These are phyloP conservation scores for Serendipita sp. DNA, from an alignment of 768 basidiomycete species.

Conservation along the genomic window DNA sequence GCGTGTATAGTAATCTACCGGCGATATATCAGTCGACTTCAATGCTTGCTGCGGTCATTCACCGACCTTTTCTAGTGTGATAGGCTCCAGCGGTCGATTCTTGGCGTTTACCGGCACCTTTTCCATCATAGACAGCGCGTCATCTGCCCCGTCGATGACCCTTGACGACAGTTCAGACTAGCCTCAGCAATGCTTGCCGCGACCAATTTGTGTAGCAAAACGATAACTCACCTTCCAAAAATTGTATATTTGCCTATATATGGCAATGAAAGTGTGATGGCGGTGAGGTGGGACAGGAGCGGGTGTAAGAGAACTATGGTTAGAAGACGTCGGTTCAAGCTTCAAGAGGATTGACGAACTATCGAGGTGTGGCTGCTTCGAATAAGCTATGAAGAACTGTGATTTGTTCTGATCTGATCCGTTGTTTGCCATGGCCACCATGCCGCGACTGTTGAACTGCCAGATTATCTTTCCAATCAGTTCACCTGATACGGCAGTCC, in stretches of 20 bases:
- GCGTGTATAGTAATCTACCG: conserved; percentile 57
- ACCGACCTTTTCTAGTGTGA: conserved; percentile 58
- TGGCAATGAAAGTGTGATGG: background rate
- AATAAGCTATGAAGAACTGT: conserved; percentile 82
- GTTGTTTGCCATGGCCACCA: conserved; percentile 97
- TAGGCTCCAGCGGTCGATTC: conserved; percentile 72
- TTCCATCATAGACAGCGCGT: conserved; percentile 88
- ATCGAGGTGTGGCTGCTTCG: conserved; percentile 88
- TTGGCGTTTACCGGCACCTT: conserved; percentile 80
- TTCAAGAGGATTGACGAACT: conserved; percentile 42
- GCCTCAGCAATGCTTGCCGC: background rate
- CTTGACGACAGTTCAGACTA: conserved; percentile 12
- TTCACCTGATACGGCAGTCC: conserved; percentile 9
- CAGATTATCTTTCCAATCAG: background rate
- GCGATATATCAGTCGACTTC: background rate
- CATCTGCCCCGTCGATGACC: conserved; percentile 96
- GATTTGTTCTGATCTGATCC: conserved; percentile 88
- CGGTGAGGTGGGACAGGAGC: background rate
- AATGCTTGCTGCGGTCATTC: background rate
- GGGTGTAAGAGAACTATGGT: no score
- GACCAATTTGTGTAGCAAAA: background rate
- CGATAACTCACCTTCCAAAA: conserved; percentile 47
- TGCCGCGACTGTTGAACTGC: conserved; percentile 87
- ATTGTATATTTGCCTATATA: conserved; percentile 38
- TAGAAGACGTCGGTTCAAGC: no score